Base-by-base conservation (phyloP, 2,329 filamentous ascomycete genomes). In the Magnaporthiopsis rhizophila region DNA sequence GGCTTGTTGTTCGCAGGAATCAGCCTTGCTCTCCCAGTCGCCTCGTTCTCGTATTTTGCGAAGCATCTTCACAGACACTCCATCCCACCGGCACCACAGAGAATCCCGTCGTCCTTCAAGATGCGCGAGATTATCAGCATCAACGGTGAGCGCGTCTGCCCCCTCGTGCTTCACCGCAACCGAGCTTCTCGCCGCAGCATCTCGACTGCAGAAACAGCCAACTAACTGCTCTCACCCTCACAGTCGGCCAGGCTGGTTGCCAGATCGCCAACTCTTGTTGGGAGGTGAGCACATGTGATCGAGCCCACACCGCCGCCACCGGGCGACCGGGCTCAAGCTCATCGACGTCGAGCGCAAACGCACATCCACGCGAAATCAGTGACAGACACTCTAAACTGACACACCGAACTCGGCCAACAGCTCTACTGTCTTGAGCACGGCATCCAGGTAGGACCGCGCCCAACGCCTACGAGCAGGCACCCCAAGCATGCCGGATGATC, bases 181-280 rank as follows among this genome's bases (percentile, higher is more conserved):
- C 69, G 73, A 66, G 66, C 66, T 70, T 62, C 70, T 69, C 68
- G 67, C 68, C 62, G 62, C 64, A 59, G 64, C 62, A 64, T 65
- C 73, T 80, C 73, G 58, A 59, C 18, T 34, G 13, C n/a, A 26
- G 26, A 34, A 11, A 24, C 11, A 28, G 26, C 26, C 8, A 53
- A 62, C 85, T 89, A 77, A 90, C 82, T 69, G 71, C 75, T 69
- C 74, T 79, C 76, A 74, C 78, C 68, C 73, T 62, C 76, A 75
- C 80, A 99, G 95, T 99, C 86, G 95, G 95, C 83, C 95, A 99
- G 88, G 95, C 95, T 79, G 95, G 95, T 90, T 98, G 95, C 89
- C 95, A 99, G 81, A 99, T 99, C 78, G 95, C 94, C 83, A 99
- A 99, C 86, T 95, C 95, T 74, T 98, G 95, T 89, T 99, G 95